Evolutionary conservation across 2,329 filamentous ascomycete species (phyloP), one percentile per base, ranked within the genome.

Genomic region (Calonectria henricotiae): DNA sequence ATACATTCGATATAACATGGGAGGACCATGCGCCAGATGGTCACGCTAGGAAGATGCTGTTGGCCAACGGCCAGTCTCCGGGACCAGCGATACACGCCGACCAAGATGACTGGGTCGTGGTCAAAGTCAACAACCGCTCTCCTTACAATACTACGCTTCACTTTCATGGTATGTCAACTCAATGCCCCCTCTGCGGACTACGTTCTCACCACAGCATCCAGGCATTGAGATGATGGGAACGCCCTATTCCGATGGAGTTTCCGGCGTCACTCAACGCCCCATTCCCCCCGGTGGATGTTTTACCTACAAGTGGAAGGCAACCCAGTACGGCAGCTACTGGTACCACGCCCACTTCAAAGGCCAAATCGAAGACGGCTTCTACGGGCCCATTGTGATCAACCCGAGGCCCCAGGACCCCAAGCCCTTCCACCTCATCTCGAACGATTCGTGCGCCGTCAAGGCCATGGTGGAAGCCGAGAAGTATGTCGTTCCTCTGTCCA

Each of bases 1-100:
- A 80, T 43, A 75, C 78, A 27, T 72, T 83, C 1, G 72, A 66
- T 3, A 46, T 83, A 32, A 83, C 83, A 5, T 85, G 82, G 81
- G 80, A 82, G 23, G 75, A 77, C 1, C 65, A 81, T 37, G 80
- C 82, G 0, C 85, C 85, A 0, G 83, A 86, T 79, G 88, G 89
- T 27, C 81, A 83, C 66, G 68, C 78, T 0, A 80, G 84, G 13
- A 72, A 84, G 46, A 84, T 86, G 80, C 75, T 86, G 71, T 81
- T 91, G 47, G 80, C 91, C 75, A 92, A 92, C 71, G 87, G 86
- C 12, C 84, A 89, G 74, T 89, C 88, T 60, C 91, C 91, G 0
- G 92, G 90, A 0, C 91, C 91, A 0, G 81, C 84, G 1, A 84
- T 93, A 9, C 84, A 87, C 58, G 83, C 87, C 9, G 80, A 85